Evolutionary conservation across 2,329 filamentous ascomycete species (phyloP), one percentile per base, ranked within the genome.

Genomic region (Cadophora sp.): DNA sequence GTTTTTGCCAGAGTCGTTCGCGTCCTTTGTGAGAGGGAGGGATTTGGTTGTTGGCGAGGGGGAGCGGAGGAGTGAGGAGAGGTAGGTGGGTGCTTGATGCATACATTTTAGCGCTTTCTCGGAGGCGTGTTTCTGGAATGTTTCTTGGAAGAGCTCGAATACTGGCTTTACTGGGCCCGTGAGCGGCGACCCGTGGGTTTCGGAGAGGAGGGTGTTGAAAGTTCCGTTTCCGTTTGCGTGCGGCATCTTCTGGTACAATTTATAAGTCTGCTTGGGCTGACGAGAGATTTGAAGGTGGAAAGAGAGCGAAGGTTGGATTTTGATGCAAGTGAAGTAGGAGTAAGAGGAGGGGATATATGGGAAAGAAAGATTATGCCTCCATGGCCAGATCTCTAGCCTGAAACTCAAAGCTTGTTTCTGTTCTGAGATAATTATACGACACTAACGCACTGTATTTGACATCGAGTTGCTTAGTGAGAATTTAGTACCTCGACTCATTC

Each of bases 51-150:
- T 59, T 51, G 48, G 18, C 47, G 47, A 53, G 4, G 56, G 24
- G 30, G 45, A 48, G 41, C 14, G 33, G n/a, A 43, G 41, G 24
- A 56, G 56, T n/a, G 60, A 43, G 47, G 59, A 65, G 60, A 66
- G 67, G 33, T 55, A 65, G 24, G 24, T 24, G 1, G 64, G 41
- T 62, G 36, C 36, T 55, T 68, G 67, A 55, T 68, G 67, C 60
- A 68, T 64, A 53, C 66, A 68, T 20, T 58, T 64, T 27, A 65
- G 36, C 11, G 47, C 56, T 51, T 51, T 51, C 22, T 51, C 30
- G 22, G 48, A 16, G 27, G 9, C 48, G 16, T 51, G 22, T 27
- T 51, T 27, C 8, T 24, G 48, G 22, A 51, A 51, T 16, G 48
- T 4, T 27, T 27, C 48, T 27, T 27, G 48, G 22, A 51, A 51